These are phyloP conservation scores for Hypomontagnella monticulosa DNA, from an alignment of 495 filamentous ascomycete genomes.

Conservation along the genomic window DNA sequence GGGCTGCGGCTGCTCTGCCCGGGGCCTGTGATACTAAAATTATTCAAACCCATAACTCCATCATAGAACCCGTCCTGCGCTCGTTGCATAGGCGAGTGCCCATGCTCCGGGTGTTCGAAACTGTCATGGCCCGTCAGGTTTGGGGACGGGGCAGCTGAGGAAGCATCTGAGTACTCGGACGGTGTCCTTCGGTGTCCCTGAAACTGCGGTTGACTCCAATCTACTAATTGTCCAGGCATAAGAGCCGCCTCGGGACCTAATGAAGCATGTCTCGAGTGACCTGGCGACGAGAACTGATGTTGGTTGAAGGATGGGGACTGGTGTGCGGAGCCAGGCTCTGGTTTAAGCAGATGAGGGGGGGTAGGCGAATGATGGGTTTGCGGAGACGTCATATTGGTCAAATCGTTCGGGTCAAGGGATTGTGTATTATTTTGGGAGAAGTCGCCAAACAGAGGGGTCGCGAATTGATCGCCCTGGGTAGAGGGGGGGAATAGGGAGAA, in stretches of 20 bases:
- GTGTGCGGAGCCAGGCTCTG: slow-evolving; percentile 67
- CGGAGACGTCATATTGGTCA: slow-evolving; percentile 76
- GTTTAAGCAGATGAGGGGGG: slow-evolving; percentile 75
- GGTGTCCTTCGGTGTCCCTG: slow-evolving; percentile 81
- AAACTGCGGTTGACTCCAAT: slow-evolving; percentile 82
- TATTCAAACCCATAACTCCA: slow-evolving; percentile 77
- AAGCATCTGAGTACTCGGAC: slow-evolving; percentile 89
- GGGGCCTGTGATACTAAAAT: slow-evolving; percentile 84
- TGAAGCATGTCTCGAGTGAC: slow-evolving; percentile 80
- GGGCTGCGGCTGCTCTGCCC: slow-evolving; percentile 73
- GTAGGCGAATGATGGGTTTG: slow-evolving; percentile 68
- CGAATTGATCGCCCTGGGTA: slow-evolving; percentile 53
- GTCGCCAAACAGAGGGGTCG: slow-evolving; percentile 60
- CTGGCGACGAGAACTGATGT: slow-evolving; percentile 62
- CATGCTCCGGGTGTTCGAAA: slow-evolving; percentile 77
- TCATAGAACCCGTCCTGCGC: slow-evolving; percentile 81
- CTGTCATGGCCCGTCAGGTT: slow-evolving; percentile 79
- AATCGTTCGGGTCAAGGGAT: slow-evolving; percentile 59
- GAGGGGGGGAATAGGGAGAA: slow-evolving; percentile 63
- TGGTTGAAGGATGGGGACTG: slow-evolving; percentile 67
- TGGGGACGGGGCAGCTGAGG: slow-evolving; percentile 83
- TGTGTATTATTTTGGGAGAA: slow-evolving; percentile 64
- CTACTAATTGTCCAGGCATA: slow-evolving; percentile 69
- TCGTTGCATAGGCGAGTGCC: slow-evolving; percentile 80
- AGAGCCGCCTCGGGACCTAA: slow-evolving; percentile 82